Conservation (phyloP, 2,329 filamentous ascomycete genomes). For the Ceratocystis harringtonii region DNA sequence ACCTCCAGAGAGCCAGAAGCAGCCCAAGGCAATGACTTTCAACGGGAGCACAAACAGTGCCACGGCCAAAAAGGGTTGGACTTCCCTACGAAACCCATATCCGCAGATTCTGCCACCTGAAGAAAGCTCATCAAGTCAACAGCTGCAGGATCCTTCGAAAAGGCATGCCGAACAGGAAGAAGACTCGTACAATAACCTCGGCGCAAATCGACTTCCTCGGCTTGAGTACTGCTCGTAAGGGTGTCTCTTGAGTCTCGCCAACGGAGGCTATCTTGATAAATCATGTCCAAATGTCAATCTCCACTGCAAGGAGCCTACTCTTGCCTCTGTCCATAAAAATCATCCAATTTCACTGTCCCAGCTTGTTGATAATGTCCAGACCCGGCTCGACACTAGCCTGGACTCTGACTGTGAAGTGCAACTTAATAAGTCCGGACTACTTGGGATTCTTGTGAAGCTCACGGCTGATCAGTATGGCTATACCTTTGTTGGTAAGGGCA, state of each 20-base stretch:
- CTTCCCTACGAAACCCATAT: too few relatives aligned
- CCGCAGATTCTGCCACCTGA: too few relatives aligned
- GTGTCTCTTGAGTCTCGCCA: neutral
- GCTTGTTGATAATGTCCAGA: neutral
- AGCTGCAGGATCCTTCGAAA: too few relatives aligned
- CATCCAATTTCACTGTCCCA: neutral
- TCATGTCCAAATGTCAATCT: neutral
- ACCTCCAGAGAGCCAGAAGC: too few relatives aligned
- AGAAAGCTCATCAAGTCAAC: too few relatives aligned
- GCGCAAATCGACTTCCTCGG: neutral
- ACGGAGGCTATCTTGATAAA: neutral
- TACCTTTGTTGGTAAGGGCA: slow-evolving; percentile 1
- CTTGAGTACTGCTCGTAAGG: neutral
- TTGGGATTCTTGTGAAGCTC: neutral
- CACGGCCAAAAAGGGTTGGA: too few relatives aligned
- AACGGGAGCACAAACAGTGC: too few relatives aligned
- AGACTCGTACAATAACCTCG: neutral
- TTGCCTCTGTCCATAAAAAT: neutral
- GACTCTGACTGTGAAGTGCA: neutral
- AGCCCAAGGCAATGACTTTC: too few relatives aligned
- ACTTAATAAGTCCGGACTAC: neutral
- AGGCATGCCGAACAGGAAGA: too few relatives aligned
- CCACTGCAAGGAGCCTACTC: neutral
- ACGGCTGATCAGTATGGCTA: neutral
- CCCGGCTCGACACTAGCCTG: neutral